phyloP scores from a whole-genome alignment of 495 filamentous ascomycete species.

The Penicillium paradoxum region DNA sequence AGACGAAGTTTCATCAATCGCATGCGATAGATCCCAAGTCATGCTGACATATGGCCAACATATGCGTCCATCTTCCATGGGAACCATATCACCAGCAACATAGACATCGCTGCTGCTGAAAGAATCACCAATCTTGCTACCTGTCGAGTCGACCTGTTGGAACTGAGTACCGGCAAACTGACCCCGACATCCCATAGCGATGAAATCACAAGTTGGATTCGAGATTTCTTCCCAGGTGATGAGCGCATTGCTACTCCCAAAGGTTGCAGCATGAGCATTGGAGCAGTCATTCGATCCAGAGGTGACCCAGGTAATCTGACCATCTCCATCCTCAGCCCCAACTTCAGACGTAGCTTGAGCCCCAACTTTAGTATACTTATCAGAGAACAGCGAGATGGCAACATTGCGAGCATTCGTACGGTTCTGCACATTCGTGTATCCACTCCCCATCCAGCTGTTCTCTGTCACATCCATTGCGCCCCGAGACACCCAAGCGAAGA shows the following conservation, averaged over 20 bases:
- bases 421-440: constrained; percentile 42
- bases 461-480: constrained; percentile 45
- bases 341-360: constrained; percentile 41
- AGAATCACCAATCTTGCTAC: constrained; percentile 38
- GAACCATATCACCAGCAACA: constrained; percentile 51
- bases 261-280: constrained; percentile 49
- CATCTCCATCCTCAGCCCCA: constrained; percentile 45
- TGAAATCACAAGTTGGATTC: constrained; percentile 40
- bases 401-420: constrained; percentile 49
- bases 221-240: constrained; percentile 52
- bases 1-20: constrained; percentile 13
- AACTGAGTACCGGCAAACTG: constrained; percentile 47
- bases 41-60: constrained; percentile 55
- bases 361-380: constrained; percentile 48
- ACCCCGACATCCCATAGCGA: constrained; percentile 50
- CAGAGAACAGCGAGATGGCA: constrained; percentile 41
- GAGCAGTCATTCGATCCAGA: constrained; percentile 43
- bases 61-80: constrained; percentile 39
- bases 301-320: constrained; percentile 50
- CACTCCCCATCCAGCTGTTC: constrained; percentile 48
- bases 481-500: constrained; percentile 51
- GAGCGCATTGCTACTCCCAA: constrained; percentile 40
- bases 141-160: constrained; percentile 42
- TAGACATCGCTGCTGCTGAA: constrained; percentile 38
- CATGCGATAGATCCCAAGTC: constrained; percentile 39